phyloP scores from a whole-genome alignment of 106 monocot genomes.

The Dioscorea zingiberensis region DNA sequence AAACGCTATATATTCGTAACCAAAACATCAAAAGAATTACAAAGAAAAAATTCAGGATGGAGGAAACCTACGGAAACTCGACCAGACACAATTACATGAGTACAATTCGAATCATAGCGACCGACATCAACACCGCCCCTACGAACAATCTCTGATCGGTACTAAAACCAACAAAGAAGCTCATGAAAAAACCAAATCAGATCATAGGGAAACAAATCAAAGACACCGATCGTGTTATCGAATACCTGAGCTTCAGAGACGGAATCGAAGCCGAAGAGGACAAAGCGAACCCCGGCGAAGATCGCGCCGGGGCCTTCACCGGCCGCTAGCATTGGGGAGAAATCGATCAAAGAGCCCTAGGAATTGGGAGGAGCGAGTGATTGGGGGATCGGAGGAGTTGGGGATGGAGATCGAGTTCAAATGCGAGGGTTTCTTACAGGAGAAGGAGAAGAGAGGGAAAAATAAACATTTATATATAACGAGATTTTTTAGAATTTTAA shows the following conservation, averaged over 20 bases:
- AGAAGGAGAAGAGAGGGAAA: slow-evolving; percentile 1
- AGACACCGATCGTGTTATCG: background rate
- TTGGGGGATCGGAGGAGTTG: no score
- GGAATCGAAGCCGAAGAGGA: slow-evolving; percentile 85
- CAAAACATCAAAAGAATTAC: background rate
- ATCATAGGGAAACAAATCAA: background rate
- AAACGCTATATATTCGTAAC: background rate
- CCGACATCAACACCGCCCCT: slow-evolving; percentile 68
- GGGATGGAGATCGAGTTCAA: no score
- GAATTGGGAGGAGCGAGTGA: background rate
- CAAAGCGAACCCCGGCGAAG: slow-evolving; percentile 76
- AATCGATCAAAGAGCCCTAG: background rate
- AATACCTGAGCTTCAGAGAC: slow-evolving; percentile 74
- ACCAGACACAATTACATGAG: slow-evolving; percentile 78
- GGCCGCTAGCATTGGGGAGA: background rate
- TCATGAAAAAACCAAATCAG: background rate
- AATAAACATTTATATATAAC: background rate
- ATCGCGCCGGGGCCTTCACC: slow-evolving; percentile 17
- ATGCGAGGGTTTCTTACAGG: background rate
- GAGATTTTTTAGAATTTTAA: no score
- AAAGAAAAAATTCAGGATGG: slow-evolving; percentile 1
- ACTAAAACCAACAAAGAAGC: slow-evolving; percentile 37
- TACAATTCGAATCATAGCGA: slow-evolving; percentile 54
- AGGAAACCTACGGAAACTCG: slow-evolving; percentile 48
- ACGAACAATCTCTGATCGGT: slow-evolving; percentile 65